Evolutionary conservation across 78 protist genomes (phyloP).

Genomic region (Creolimax fragrantissima): DNA sequence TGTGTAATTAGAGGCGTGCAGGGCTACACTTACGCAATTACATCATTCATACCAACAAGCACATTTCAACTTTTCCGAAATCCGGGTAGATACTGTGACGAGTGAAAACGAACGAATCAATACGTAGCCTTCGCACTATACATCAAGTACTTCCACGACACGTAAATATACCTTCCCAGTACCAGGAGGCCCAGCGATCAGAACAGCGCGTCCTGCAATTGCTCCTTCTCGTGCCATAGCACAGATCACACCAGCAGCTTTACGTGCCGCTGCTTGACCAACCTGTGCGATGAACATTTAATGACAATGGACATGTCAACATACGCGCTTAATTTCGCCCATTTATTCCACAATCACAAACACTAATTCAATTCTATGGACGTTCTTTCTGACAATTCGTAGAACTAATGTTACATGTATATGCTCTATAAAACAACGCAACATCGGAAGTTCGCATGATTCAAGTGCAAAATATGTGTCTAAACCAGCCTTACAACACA

Average conservation of each 20-base stretch:
- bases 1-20: too few species aligned
- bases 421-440: background rate
- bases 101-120: too few species aligned
- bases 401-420: background rate
- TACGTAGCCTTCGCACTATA: too few species aligned
- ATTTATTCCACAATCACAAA: background rate
- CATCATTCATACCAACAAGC: too few species aligned
- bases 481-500: too few species aligned
- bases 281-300: slow-evolving; percentile 61
- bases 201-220: slow-evolving; percentile 98
- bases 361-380: background rate
- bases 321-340: background rate
- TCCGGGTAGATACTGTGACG: too few species aligned
- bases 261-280: slow-evolving; percentile 91
- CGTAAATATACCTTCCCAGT: slow-evolving; percentile 80
- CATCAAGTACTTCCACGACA: too few species aligned
- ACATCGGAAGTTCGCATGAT: background rate
- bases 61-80: too few species aligned
- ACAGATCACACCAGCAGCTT: slow-evolving; percentile 44
- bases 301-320: background rate
- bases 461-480: background rate
- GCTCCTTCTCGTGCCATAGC: slow-evolving; percentile 86
- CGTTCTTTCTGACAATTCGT: background rate
- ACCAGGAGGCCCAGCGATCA: slow-evolving; percentile 98
- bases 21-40: too few species aligned